Evolutionary conservation across 2,329 filamentous ascomycete species (phyloP), one percentile per base, ranked within the genome.

Genomic region (Fusarium tupiense): DNA sequence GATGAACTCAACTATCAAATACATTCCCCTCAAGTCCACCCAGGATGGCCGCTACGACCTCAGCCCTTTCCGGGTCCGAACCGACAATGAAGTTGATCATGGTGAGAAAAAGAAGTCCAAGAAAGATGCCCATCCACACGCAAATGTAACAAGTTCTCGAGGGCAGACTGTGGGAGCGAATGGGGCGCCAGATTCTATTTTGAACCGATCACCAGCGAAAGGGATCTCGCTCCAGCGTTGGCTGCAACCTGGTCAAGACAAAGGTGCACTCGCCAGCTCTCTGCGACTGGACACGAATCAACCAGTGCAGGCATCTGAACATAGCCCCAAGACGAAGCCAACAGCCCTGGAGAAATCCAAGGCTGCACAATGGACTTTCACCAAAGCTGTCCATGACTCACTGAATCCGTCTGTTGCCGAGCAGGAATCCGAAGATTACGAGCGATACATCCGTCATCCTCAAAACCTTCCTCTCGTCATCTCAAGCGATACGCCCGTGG

Each of bases 1-100:
- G 80, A 94, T 98, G 89, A 97, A 96, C 79, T 95, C 94, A 2
- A 96, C 94, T 8, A 90, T 95, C 72, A 93, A 93, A 69, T 95
- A 96, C 80, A 92, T 96, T 38, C 93, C 93, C 17, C 88, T 95
- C 67, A 92, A 92, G 66, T 90, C 91, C 4, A 91, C 91, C 9
- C 89, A 92, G 76, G 90, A 94, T 69, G 91, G 92, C 19, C 91
- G 90, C 65, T 95, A 94, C 78, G 94, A 98, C 79, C 88, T 96
- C 47, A 98, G 94, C 68, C 96, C 96, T 2, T 99, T 98, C 81
- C 91, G 92, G 41, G 91, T 95, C 46, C 93, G 95, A 62, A 92
- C 88, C 50, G 89, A 91, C 44, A 82, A 86, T 41, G 88, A 92
- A 37, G 86, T 88, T 43, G 88, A 91, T 24, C 85, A 83, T 44